Evolutionary conservation across 805 yeast genomes (phyloP), one percentile per base, ranked within the genome.

Genomic region (Yamadazyma sp.): DNA sequence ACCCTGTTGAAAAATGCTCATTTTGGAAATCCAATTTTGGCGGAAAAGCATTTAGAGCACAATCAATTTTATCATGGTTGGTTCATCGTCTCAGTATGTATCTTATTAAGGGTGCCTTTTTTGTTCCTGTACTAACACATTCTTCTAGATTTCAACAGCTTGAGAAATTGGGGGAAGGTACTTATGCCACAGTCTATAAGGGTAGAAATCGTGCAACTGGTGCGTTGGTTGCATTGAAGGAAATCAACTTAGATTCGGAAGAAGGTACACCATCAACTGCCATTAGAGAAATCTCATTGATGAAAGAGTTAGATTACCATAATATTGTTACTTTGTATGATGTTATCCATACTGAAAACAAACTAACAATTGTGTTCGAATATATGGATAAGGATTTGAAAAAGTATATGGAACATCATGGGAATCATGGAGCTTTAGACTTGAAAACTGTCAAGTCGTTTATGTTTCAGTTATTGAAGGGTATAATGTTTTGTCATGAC

Each of bases 251-350:
- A 44, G 99, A 93, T 57, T 83, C 95, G 35, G 99, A 93, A 56
- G 97, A 93, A 65, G 99, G 99, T 25, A 95, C 98, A 1, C 99
- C 99, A 6, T 88, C 96, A 4, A 93, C 99, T 1, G 99, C 99
- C 2, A 91, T 91, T 53, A 76, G 99, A 47, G 99, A 91, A 62
- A 91, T 91, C 45, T 91, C 98, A 4, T 70, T 91, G 41, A 84
- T 91, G 88, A 91, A 91, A 63, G 99, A 91, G 62, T 72, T 91
- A 43, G 87, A 86, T 57, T 95, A 90, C 59, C 95, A 85, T 48
- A 91, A 91, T 60, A 88, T 91, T 46, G 95, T 91, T 30, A 81
- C 96, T 10, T 67, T 91, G 34, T 89, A 89, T 64, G 99, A 91
- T 60, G 97, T 91, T 28, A 90, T 93, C 45, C 98, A 91, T 62